Percentiles rank a stretch among this genome's conserved stretches.
Conservation (phyloP, 306 rosid genomes). For the Sicyos edulis region DNA sequence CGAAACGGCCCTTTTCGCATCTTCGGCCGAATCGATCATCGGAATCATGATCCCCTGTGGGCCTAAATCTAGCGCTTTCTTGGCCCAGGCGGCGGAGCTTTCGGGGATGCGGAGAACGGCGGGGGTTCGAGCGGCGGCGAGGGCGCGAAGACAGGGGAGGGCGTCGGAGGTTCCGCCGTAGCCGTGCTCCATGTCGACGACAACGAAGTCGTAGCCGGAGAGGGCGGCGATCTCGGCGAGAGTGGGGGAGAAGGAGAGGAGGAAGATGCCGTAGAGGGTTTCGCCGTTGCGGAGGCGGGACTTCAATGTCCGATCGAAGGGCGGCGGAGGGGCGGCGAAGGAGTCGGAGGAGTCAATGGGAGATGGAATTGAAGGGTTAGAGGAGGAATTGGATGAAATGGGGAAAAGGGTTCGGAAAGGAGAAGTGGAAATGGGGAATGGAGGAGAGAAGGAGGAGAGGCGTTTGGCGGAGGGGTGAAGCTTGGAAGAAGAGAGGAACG, state of each 20-base stretch:
- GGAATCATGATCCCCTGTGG: conserved; percentile 84
- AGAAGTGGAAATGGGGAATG: conserved; percentile 21
- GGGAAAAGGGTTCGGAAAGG: conserved; percentile 31
- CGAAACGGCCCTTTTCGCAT: conserved; percentile 59
- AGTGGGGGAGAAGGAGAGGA: conserved; percentile 72
- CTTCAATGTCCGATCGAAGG: conserved; percentile 33
- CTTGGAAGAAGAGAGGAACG: conserved; percentile 16
- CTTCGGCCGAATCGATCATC: conserved; percentile 54
- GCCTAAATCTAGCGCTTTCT: conserved; percentile 79
- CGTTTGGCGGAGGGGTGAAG: neutral
- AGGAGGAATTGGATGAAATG: conserved; percentile 9
- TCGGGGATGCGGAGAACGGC: conserved; percentile 69
- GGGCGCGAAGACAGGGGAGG: conserved; percentile 58
- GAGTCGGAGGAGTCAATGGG: conserved; percentile 33
- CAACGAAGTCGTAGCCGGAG: conserved; percentile 70
- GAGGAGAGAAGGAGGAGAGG: neutral
- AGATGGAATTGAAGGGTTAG: conserved; percentile 10
- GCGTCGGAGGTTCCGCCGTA: conserved; percentile 58
- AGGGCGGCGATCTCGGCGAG: conserved; percentile 71
- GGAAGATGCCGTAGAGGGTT: conserved; percentile 69
- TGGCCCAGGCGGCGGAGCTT: conserved; percentile 61
- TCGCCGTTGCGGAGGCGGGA: conserved; percentile 64
- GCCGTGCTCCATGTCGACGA: conserved; percentile 86
- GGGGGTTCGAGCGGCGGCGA: conserved; percentile 60
- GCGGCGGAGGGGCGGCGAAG: conserved; percentile 7